Conservation (phyloP, 495 filamentous ascomycete genomes). For the Podospora fimiseda region DNA sequence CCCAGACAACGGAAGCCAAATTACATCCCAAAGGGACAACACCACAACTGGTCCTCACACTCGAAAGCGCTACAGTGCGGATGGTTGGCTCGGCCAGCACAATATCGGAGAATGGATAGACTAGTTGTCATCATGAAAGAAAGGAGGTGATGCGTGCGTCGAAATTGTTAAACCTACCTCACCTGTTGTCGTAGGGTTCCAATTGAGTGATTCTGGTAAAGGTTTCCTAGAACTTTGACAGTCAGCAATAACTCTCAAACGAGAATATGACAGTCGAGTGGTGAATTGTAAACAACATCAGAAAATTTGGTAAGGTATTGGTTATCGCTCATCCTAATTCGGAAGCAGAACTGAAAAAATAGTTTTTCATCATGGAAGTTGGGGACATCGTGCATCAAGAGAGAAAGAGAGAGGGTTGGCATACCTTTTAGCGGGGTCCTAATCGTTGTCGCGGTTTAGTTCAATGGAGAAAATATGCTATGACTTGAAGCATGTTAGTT, state of each 20-base stretch:
- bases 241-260: constrained; percentile 15
- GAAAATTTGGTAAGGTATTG: constrained; percentile 67
- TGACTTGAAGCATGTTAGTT: constrained; percentile 6
- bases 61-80: constrained; percentile 63
- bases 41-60: constrained; percentile 87
- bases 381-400: not conserved
- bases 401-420: not conserved
- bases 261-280: constrained; percentile 3
- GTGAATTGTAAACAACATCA: constrained; percentile 24
- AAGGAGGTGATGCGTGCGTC: constrained; percentile 1
- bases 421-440: no score
- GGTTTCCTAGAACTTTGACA: not conserved
- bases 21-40: constrained; percentile 45
- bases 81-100: constrained; percentile 67
- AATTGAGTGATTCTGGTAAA: no score
- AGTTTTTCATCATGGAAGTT: constrained; percentile 66
- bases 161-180: constrained; percentile 1
- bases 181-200: no score
- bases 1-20: constrained; percentile 41
- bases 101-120: constrained; percentile 98
- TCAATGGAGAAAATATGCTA: no score
- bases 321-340: constrained; percentile 73
- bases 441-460: no score
- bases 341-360: constrained; percentile 92
- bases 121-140: constrained; percentile 81